Percentiles rank a stretch among this genome's conserved stretches.
Conservation (phyloP, 257 asterid genomes). For the Ballota nigra region DNA sequence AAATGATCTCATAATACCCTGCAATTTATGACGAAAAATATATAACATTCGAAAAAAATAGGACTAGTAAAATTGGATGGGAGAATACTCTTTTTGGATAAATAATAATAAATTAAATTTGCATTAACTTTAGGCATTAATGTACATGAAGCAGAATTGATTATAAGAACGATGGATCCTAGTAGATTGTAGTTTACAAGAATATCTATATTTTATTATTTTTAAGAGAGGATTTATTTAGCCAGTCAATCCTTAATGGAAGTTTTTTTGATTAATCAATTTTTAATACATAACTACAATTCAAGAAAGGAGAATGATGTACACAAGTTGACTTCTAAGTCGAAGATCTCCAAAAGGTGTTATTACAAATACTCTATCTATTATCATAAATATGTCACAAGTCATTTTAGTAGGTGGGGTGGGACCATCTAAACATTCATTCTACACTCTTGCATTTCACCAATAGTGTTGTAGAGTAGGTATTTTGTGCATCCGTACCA, state of each 20-base stretch:
- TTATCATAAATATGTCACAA: background rate
- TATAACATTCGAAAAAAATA: too few species aligned
- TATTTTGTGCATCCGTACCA: too few species aligned
- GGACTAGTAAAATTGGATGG: too few species aligned
- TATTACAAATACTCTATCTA: background rate
- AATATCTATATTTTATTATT: background rate
- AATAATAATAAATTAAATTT: too few species aligned
- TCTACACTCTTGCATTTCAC: background rate
- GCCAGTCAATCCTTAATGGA: background rate
- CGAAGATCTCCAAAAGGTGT: background rate
- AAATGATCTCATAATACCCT: too few species aligned
- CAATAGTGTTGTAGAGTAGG: too few species aligned
- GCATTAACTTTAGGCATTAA: too few species aligned
- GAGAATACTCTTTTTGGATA: too few species aligned
- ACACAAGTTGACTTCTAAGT: slow-evolving; percentile 10
- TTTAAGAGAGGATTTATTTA: background rate
- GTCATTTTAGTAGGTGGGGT: slow-evolving; percentile 19
- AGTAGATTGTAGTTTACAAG: background rate
- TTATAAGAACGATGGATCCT: background rate
- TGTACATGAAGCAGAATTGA: background rate
- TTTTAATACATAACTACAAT: background rate
- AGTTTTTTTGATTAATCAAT: background rate
- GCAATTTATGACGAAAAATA: too few species aligned
- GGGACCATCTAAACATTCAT: background rate
- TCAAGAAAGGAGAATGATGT: background rate